Base-by-base conservation (phyloP, 768 basidiomycete species). In the Cystobasidium tubakii region DNA sequence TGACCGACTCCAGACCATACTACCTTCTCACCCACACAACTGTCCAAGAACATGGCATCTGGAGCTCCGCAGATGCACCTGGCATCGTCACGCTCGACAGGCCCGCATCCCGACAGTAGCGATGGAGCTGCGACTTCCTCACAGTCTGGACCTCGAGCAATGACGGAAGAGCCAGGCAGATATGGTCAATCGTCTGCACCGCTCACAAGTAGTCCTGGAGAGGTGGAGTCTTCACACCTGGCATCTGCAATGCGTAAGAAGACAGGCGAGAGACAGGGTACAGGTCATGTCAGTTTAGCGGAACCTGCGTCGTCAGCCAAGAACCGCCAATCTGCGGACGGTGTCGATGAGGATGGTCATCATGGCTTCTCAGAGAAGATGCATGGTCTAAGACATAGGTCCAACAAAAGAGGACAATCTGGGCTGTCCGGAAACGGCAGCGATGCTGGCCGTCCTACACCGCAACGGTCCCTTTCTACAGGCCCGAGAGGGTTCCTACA, bases 291-390 rank as follows among this genome's bases (percentile, higher is more conserved):
- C 21, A 50, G 46, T 50, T 15, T 50, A 4, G 4, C n/a, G 4
- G 46, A 50, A 50, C 46, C 46, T 50, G 15, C 46, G 21, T 50
- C 46, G 7, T 15, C 46, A 50, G 46, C 15, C 46, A n/a, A 50
- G 46, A 15, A 21, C 3, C 7, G 46, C 7, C 15, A n/a, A n/a
- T 50, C 46, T 17, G 21, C 63, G n/a, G n/a, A n/a, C 33, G 63
- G 15, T 33, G 15, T 9, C 3, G 63, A 65, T 17, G n/a, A 42
- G 17, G 34, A 27, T n/a, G 7, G 42, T 43, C 63, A 34, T 42
- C 34, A 36, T 34, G 63, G 63, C 27, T 39, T 65, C 25, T 36
- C 25, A 13, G 63, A 65, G 39, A 65, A 65, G 23, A 12, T 65
- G 34, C 33, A 65, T 25, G 34, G 43, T 31, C 15, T 65, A 12